Evolutionary conservation across 1,139 yeast species (phyloP).

Genomic region (Diutina neorugosa): DNA sequence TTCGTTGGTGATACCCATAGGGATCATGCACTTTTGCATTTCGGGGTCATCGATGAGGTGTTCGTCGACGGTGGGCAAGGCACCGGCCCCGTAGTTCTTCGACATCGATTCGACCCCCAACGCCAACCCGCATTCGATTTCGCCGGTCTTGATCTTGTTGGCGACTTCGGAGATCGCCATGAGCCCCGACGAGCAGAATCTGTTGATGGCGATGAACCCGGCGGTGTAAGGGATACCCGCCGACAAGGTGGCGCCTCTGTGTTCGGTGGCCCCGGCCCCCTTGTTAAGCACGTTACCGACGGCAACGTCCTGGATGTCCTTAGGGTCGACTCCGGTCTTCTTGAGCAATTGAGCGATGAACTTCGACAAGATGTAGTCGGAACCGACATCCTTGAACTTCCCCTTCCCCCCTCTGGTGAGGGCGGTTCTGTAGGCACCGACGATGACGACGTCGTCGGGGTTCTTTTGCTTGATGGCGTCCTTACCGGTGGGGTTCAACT

Average conservation of each 20-base stretch:
- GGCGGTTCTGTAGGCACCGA: constrained; percentile 84
- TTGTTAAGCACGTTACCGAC: constrained; percentile 82
- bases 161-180: constrained; percentile 87
- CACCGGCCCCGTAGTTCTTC: constrained; percentile 60
- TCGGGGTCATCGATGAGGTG: constrained; percentile 9
- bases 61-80: constrained; percentile 16
- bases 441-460: constrained; percentile 64
- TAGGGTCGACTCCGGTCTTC: constrained; percentile 50
- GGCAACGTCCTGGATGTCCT: constrained; percentile 66
- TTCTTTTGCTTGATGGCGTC: constrained; percentile 39
- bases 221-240: constrained; percentile 42
- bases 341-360: constrained; percentile 52
- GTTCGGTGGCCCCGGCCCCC: constrained; percentile 90
- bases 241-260: constrained; percentile 59
- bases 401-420: constrained; percentile 82
- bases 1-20: constrained; percentile 90
- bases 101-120: constrained; percentile 94
- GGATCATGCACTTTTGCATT: constrained; percentile 57
- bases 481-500: constrained; percentile 36
- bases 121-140: constrained; percentile 83
- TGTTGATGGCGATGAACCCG: constrained; percentile 74
- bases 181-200: constrained; percentile 92
- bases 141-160: constrained; percentile 75
- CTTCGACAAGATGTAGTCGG: constrained; percentile 60
- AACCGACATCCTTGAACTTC: constrained; percentile 58